Percentiles rank a stretch among this genome's conserved stretches.
Evolutionary conservation across 2,329 filamentous ascomycete genomes (phyloP).

Genomic region (Aureobasidium sp.): DNA sequence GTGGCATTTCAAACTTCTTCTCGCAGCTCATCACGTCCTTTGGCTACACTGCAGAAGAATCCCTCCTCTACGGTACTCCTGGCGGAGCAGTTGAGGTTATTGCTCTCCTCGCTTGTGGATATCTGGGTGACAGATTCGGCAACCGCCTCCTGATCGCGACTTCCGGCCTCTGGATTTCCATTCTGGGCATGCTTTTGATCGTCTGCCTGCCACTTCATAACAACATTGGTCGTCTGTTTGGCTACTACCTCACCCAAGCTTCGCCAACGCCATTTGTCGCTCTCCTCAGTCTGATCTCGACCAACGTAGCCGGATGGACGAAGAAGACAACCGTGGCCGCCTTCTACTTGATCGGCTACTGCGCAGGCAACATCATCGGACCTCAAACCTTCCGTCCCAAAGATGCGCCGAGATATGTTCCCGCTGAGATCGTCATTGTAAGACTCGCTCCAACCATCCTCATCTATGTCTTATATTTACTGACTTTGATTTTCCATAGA

Average conservation of each 20-base stretch:
- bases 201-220: conserved; percentile 54
- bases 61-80: conserved; percentile 58
- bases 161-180: conserved; percentile 45
- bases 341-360: conserved; percentile 47
- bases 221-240: conserved; percentile 53
- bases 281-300: conserved; percentile 55
- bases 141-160: conserved; percentile 53
- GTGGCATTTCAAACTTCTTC: conserved; percentile 55
- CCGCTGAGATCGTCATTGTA: conserved; percentile 52
- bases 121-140: conserved; percentile 49
- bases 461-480: background rate
- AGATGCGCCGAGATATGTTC: conserved; percentile 54
- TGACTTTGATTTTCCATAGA: conserved; percentile 17
- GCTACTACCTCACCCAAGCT: conserved; percentile 60
- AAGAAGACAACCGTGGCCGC: conserved; percentile 55
- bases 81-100: conserved; percentile 60
- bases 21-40: conserved; percentile 56
- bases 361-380: conserved; percentile 50
- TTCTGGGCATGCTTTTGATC: conserved; percentile 59
- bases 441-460: background rate
- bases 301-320: conserved; percentile 54
- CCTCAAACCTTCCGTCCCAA: conserved; percentile 52
- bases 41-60: conserved; percentile 57
- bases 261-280: conserved; percentile 57
- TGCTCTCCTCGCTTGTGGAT: conserved; percentile 49